phyloP scores from a whole-genome alignment of 768 basidiomycete species.

The Lyophyllum decastes region DNA sequence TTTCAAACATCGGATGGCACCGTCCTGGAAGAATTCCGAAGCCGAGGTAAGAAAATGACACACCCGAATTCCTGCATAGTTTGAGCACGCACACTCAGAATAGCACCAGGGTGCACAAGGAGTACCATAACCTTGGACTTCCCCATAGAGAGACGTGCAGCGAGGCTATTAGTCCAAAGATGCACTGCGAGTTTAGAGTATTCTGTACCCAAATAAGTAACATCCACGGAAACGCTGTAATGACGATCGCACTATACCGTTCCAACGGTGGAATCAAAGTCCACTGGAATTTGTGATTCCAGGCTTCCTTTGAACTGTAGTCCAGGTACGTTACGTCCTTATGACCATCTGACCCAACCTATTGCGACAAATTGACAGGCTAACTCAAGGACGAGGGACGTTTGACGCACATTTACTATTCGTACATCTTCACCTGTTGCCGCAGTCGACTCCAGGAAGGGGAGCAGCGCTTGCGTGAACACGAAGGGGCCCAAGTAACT shows the following conservation, averaged over 20 bases:
- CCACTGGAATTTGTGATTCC: not conserved
- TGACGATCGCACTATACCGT: not conserved
- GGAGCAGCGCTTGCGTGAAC: not conserved
- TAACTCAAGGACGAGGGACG: not conserved
- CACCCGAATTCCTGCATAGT: not conserved
- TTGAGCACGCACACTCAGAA: not conserved
- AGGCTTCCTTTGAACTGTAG: not conserved
- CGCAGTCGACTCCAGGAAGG: not conserved
- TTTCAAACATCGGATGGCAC: not conserved
- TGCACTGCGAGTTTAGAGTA: not conserved
- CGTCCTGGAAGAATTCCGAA: not conserved
- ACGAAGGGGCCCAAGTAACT: not conserved
- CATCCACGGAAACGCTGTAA: not conserved
- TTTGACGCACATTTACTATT: not conserved
- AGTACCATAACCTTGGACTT: not conserved
- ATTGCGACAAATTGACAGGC: not conserved
- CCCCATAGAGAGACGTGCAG: not conserved
- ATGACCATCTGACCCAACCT: not conserved
- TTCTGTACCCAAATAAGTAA: not conserved
- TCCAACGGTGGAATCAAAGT: not conserved
- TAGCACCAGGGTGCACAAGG: not conserved
- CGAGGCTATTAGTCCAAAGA: not conserved
- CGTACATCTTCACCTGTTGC: too few relatives aligned
- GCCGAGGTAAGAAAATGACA: not conserved
- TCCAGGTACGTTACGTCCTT: not conserved